Evolutionary conservation across 257 asterid genomes (phyloP).

Genomic region (Scutellaria baicalensis): DNA sequence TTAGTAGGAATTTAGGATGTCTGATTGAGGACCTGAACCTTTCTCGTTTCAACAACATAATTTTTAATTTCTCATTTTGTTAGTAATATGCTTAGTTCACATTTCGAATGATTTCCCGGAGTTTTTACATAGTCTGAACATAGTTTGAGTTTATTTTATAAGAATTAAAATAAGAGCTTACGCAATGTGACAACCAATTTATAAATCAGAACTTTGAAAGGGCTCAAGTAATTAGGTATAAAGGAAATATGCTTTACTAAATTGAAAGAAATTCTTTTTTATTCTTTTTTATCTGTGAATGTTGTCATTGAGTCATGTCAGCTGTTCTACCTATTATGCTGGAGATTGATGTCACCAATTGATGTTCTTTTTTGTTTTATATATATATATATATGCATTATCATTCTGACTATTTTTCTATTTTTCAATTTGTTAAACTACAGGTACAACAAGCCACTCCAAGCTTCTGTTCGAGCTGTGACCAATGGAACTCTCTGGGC

Average conservation of each 20-base stretch:
- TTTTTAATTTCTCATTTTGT: not conserved
- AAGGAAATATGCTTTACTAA: not conserved
- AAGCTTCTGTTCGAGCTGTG: slow-evolving; percentile 93
- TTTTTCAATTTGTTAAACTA: slow-evolving; percentile 20
- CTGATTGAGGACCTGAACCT: no score
- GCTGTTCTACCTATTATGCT: not conserved
- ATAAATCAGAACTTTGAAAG: not conserved
- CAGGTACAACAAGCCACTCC: slow-evolving; percentile 98
- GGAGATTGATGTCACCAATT: not conserved
- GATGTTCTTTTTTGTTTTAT: no score
- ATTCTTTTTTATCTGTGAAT: not conserved
- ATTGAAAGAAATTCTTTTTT: not conserved
- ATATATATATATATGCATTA: no score
- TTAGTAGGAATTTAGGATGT: no score
- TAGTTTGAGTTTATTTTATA: not conserved
- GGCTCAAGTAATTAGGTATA: not conserved
- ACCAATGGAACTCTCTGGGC: slow-evolving; percentile 91
- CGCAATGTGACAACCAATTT: not conserved
- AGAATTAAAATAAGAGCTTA: not conserved
- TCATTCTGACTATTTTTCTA: not conserved
- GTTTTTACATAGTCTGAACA: not conserved
- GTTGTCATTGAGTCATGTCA: not conserved
- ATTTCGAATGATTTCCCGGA: not conserved
- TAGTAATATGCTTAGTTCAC: not conserved
- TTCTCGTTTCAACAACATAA: not conserved